A percentile compares a stretch with the other conserved stretches of the same genome.
phyloP scores from a whole-genome alignment of 352 stramenopile species.

The Elongisporangium prolatum region DNA sequence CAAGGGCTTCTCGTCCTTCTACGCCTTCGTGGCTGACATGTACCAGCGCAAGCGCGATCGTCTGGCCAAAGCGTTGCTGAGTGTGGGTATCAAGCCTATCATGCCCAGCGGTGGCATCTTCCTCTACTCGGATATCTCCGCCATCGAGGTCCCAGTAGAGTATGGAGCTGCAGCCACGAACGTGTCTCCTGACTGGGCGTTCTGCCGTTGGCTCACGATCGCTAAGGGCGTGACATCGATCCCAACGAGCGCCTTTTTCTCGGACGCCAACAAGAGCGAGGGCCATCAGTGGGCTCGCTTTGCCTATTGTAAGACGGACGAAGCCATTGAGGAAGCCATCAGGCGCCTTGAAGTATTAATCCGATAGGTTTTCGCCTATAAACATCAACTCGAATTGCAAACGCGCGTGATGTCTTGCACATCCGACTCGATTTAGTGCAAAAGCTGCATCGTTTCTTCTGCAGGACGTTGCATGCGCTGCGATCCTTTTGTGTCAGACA shows the following conservation, averaged over 20 bases:
- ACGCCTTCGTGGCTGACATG: conserved; percentile 65
- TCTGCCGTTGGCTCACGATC: conserved; percentile 91
- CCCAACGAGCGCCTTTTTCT: conserved; percentile 91
- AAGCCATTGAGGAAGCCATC: conserved; percentile 87
- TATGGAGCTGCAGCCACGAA: conserved; percentile 30
- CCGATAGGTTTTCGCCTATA: too few relatives aligned
- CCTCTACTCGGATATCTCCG: conserved; percentile 78
- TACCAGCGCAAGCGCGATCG: conserved; percentile 75
- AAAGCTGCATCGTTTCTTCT: conserved; percentile 32
- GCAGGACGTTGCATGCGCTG: conserved; percentile 48
- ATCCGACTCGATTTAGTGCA: conserved; percentile 41
- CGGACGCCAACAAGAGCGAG: conserved; percentile 61
- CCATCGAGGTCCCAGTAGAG: conserved; percentile 43
- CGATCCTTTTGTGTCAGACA: conserved; percentile 60
- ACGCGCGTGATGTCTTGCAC: conserved; percentile 11
- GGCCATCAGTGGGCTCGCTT: conserved; percentile 86
- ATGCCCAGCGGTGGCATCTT: conserved; percentile 70
- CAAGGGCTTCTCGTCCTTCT: conserved; percentile 74
- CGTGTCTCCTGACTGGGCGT: conserved; percentile 88
- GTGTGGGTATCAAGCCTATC: conserved; percentile 62
- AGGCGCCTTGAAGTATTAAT: conserved; percentile 31
- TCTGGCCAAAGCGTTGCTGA: conserved; percentile 38
- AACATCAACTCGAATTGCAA: background rate
- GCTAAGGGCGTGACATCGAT: conserved; percentile 90
- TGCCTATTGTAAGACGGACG: conserved; percentile 96